Evolutionary conservation across 2,329 filamentous ascomycete species (phyloP).

Genomic region (Pezicula neosporulosa): DNA sequence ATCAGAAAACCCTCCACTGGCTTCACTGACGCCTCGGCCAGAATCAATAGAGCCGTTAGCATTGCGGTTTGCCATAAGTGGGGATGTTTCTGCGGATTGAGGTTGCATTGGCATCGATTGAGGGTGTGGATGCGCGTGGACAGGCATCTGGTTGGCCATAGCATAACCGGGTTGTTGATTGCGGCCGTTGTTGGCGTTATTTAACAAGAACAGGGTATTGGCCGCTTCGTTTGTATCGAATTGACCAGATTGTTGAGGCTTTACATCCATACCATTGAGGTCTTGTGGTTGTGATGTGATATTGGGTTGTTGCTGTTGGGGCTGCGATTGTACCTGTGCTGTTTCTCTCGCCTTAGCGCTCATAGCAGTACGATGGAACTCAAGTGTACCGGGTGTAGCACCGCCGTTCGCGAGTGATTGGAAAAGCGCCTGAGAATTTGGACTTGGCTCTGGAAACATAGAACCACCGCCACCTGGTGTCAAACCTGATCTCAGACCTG

Average conservation of each 20-base stretch:
- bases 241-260: conserved; percentile 51
- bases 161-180: conserved; percentile 33
- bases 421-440: conserved; percentile 80
- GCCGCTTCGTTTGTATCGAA: conserved; percentile 90
- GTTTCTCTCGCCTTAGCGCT: conserved; percentile 63
- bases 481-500: conserved; percentile 82
- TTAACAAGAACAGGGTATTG: conserved; percentile 89
- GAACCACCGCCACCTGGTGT: conserved; percentile 94
- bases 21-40: conserved; percentile 58
- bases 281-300: conserved; percentile 53
- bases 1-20: conserved; percentile 69
- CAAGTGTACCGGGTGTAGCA: conserved; percentile 84
- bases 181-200: conserved; percentile 58
- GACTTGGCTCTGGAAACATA: conserved; percentile 93
- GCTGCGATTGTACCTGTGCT: conserved; percentile 32
- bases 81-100: conserved; percentile 32
- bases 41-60: conserved; percentile 37
- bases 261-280: conserved; percentile 30
- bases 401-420: conserved; percentile 75
- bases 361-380: conserved; percentile 92
- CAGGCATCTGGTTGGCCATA: conserved; percentile 24
- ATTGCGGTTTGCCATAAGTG: conserved; percentile 48
- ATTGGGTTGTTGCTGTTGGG: conserved; percentile 12
- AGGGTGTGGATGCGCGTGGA: conserved; percentile 24
- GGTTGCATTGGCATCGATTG: conserved; percentile 14